Percentiles rank a stretch among this genome's conserved stretches.
phyloP scores from a whole-genome alignment of 371 early-diverging fungal genomes.

The Circinella minor region DNA sequence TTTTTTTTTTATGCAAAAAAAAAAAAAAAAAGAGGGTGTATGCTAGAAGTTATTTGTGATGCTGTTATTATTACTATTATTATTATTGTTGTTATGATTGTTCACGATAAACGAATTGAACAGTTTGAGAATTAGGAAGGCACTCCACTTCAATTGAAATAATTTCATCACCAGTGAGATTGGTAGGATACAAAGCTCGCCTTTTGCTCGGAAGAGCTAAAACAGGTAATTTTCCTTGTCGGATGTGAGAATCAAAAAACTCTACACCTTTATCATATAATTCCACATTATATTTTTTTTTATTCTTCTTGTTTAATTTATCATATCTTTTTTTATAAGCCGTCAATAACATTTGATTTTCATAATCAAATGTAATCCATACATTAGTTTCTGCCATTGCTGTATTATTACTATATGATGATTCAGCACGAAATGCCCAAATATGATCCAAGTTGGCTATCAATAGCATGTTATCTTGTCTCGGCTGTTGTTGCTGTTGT shows the following conservation, averaged over 20 bases:
- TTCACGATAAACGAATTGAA: slow-evolving; percentile 20
- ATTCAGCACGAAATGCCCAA: not conserved
- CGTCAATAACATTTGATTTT: slow-evolving; percentile 29
- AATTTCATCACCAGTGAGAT: slow-evolving; percentile 14
- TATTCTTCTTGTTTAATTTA: not conserved
- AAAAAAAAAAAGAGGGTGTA: too few relatives aligned
- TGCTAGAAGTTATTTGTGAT: not conserved
- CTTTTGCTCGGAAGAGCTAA: slow-evolving; percentile 21
- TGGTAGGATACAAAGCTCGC: slow-evolving; percentile 27
- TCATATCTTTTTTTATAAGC: not conserved
- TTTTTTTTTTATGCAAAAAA: too few relatives aligned
- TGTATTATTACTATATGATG: slow-evolving; percentile 9
- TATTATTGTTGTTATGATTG: not conserved
- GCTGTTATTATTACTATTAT: not conserved
- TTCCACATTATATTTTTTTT: not conserved
- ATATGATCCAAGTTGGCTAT: not conserved
- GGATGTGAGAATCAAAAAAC: slow-evolving; percentile 36
- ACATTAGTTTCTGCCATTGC: slow-evolving; percentile 11
- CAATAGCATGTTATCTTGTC: not conserved
- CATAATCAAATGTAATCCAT: slow-evolving; percentile 40
- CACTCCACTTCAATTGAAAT: slow-evolving; percentile 18
- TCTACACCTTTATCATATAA: slow-evolving; percentile 21
- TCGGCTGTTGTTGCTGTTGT: not conserved
- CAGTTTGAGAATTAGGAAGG: slow-evolving; percentile 13
- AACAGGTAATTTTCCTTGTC: slow-evolving; percentile 28